Evolutionary conservation across 2,329 filamentous ascomycete genomes (phyloP), one percentile per base, ranked within the genome.

Genomic region (Bipolaris oryzae): DNA sequence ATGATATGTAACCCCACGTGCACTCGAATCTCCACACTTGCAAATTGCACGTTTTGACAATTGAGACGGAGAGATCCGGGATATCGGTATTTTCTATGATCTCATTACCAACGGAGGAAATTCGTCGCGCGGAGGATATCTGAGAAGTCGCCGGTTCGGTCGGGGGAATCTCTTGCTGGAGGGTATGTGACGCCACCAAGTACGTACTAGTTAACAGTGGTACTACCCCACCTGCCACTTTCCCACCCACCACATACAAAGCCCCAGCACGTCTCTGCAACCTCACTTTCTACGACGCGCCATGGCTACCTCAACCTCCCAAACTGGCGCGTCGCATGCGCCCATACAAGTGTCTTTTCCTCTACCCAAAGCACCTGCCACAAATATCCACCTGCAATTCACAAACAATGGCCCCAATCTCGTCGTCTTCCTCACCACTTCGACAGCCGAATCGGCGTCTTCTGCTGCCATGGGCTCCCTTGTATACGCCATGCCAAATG

Each of bases 401-500:
- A 86, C 82, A 9, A 74, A 83, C 58, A 76, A 84, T 55, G 74
- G 77, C 5, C 82, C 80, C 23, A 84, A 81, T 45, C 71, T 82
- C 10, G 78, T 86, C 41, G 76, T 87, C 10, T 87, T 87, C 70
- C 75, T 88, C 42, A 85, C 82, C 0, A 83, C 82, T 7, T 58
- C 73, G 1, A 78, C 80, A 2, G 70, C 80, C 1, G 84, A 80
- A 18, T 69, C 75, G 1, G 60, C 70, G 23, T 48, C 68, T 7
- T 57, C 70, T 6, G 47, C 78, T 2, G 65, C 76, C 1, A 83
- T 98, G 77, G 94, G 95, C 3, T 96, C 92, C 47, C 94, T 98
- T 72, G 91, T 98, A 43, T 98, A 96, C 74, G 91, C 93, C 2
- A 85, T 99, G 74, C 94, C 95, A 15, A 90, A 96, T 78, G 95